Evolutionary conservation across 2,329 filamentous ascomycete species (phyloP).

Genomic region (Conoideocrella luteorostrata): DNA sequence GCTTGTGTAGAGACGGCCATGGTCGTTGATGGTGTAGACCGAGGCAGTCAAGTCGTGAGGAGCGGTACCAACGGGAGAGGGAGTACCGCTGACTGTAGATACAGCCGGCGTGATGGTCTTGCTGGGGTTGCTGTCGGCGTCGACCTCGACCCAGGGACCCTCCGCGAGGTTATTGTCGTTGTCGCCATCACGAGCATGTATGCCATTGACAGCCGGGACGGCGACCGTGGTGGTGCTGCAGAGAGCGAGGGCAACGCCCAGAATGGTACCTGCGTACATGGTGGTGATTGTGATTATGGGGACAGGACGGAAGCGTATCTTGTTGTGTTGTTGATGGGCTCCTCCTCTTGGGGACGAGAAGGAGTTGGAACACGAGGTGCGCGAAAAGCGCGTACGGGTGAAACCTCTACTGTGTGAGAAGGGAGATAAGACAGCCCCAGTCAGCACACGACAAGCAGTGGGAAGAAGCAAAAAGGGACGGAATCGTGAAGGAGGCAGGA

Average conservation of each 20-base stretch:
- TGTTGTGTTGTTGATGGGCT: too few species aligned
- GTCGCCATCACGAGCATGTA: conserved; percentile 13
- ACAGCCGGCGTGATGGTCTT: conserved; percentile 43
- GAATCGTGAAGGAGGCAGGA: too few species aligned
- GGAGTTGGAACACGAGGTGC: too few species aligned
- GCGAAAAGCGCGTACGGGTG: too few species aligned
- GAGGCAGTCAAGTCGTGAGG: conserved; percentile 42
- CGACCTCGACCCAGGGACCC: conserved; percentile 46
- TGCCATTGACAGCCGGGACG: conserved; percentile 18
- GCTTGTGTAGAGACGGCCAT: conserved; percentile 32
- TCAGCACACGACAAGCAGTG: too few species aligned
- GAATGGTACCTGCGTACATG: conserved; percentile 26
- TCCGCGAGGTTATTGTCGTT: conserved; percentile 14
- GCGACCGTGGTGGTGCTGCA: conserved; percentile 19
- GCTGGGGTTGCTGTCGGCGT: conserved; percentile 36
- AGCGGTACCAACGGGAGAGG: conserved; percentile 30
- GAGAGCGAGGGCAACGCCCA: conserved; percentile 21
- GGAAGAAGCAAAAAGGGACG: too few species aligned
- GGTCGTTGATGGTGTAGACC: conserved; percentile 31
- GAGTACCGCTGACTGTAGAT: conserved; percentile 40
- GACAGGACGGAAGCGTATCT: too few species aligned
- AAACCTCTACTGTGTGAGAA: too few species aligned
- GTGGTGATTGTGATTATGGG: conserved; percentile 4
- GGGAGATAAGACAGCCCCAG: too few species aligned
- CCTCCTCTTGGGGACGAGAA: not conserved